Base-by-base conservation (phyloP, 495 filamentous ascomycete species). In the Lepraria neglecta region DNA sequence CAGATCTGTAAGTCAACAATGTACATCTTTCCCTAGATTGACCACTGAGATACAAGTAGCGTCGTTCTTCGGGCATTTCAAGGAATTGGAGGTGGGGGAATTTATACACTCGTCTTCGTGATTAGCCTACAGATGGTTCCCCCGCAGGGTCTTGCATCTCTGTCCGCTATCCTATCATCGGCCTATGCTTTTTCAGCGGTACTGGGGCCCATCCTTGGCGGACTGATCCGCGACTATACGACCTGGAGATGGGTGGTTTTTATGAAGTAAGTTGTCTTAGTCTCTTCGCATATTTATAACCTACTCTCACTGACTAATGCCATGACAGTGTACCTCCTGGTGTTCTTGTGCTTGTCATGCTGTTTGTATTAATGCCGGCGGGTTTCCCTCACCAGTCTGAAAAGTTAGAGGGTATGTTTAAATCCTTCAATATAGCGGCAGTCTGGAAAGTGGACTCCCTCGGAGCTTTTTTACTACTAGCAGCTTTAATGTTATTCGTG, bases 31-130 rank as follows among this genome's bases (percentile, higher is more conserved):
- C n/a, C n/a, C n/a, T n/a, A n/a, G n/a, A n/a, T n/a, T n/a, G n/a
- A 24, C 2, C 24, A 1, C 24, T 24, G 24, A 24, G 1, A 24
- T 24, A 24, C 24, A 2, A 24, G 2, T 1, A 83, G 80, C 0
- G 81, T 84, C 44, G 67, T 81, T 14, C 77, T 78, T 55, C 77
- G 81, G n/a, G 72, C 80, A 0, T 73, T 84, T 27, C 84, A 87
- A 66, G 83, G 84, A n/a, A 70, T 84, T 14, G 80, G 81, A 0
- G 81, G 71, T 10, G 76, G 77, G 0, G 83, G 83, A 7, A 75
- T 80, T 15, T 84, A 80, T 61, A 72, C 80, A 1, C 61, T 85
- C n/a, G 67, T 73, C 35, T 73, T 75, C 1, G 70, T 82, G 14
- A 76, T 82, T 52, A 61, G 73, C 15, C 74, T 77, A 2, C 72